phyloP scores from a whole-genome alignment of 768 basidiomycete genomes.

The Hericium erinaceus region DNA sequence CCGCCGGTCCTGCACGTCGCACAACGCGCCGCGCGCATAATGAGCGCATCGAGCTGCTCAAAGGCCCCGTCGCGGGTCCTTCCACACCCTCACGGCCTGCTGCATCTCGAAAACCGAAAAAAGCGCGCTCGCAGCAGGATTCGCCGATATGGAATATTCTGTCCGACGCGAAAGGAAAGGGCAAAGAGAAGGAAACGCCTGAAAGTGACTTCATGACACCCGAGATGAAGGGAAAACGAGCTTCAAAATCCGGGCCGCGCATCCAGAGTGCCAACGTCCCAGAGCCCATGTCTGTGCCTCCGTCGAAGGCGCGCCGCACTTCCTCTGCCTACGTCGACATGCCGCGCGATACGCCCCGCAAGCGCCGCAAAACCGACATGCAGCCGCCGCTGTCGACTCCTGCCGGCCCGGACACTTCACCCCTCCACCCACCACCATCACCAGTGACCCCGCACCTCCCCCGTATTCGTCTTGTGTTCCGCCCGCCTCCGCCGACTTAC shows the following conservation, averaged over 20 bases:
- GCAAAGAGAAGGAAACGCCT: slow-evolving; percentile 16
- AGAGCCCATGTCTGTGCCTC: too few species aligned
- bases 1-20: slow-evolving; percentile 38
- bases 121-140: slow-evolving; percentile 8
- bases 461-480: slow-evolving; percentile 63
- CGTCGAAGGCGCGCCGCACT: too few species aligned
- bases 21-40: slow-evolving; percentile 52
- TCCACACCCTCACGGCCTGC: slow-evolving; percentile 12
- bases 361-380: slow-evolving; percentile 12
- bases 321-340: too few species aligned
- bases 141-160: slow-evolving; percentile 26
- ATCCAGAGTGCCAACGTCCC: too few species aligned
- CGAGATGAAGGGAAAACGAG: neutral
- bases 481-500: slow-evolving; percentile 47
- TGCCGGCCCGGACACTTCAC: neutral
- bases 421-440: neutral
- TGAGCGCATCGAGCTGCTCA: slow-evolving; percentile 40
- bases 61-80: slow-evolving; percentile 18
- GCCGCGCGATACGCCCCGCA: slow-evolving; percentile 1
- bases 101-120: slow-evolving; percentile 6
- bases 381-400: neutral
- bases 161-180: slow-evolving; percentile 22
- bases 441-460: neutral
- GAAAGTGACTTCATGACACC: neutral
- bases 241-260: too few species aligned